A percentile compares a stretch with the other conserved stretches of the same genome.
These are phyloP conservation scores for Rhizopogon vulgaris DNA, from an alignment of 768 basidiomycete genomes.

Conservation along the genomic window DNA sequence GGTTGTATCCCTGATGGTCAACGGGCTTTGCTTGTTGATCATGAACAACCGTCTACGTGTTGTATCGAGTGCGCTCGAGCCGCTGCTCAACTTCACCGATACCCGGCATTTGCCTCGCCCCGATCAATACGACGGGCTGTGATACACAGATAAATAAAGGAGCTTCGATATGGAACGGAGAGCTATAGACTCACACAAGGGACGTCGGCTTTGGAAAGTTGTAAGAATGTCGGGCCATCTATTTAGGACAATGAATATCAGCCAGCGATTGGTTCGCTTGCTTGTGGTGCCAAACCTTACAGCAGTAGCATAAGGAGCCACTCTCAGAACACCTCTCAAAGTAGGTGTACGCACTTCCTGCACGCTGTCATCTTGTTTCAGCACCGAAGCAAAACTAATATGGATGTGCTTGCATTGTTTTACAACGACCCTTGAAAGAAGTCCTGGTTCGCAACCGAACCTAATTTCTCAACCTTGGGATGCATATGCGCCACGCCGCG, in stretches of 20 bases:
- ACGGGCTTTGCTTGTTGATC: conserved; percentile 16
- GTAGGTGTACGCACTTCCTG: background rate
- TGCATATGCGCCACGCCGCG: background rate
- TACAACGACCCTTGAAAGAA: background rate
- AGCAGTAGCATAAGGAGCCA: background rate
- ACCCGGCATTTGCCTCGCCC: conserved; percentile 24
- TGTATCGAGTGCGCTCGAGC: conserved; percentile 11
- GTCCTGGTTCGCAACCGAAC: background rate
- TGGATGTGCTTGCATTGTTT: background rate
- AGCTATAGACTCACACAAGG: background rate
- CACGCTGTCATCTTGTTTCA: background rate
- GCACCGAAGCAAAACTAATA: background rate
- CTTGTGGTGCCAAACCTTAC: background rate
- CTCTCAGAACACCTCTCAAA: background rate
- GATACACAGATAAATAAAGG: conserved; percentile 2
- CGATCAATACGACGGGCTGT: conserved; percentile 25
- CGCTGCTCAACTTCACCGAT: conserved; percentile 14
- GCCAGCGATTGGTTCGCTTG: background rate
- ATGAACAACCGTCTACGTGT: conserved; percentile 11
- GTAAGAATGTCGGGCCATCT: background rate
- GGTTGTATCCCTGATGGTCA: conserved; percentile 17
- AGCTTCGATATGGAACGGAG: background rate
- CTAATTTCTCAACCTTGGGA: background rate
- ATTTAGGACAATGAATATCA: background rate
- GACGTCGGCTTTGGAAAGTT: background rate